Evolutionary conservation across 2,329 filamentous ascomycete species (phyloP), one percentile per base, ranked within the genome.

Genomic region (Periconia sp.): DNA sequence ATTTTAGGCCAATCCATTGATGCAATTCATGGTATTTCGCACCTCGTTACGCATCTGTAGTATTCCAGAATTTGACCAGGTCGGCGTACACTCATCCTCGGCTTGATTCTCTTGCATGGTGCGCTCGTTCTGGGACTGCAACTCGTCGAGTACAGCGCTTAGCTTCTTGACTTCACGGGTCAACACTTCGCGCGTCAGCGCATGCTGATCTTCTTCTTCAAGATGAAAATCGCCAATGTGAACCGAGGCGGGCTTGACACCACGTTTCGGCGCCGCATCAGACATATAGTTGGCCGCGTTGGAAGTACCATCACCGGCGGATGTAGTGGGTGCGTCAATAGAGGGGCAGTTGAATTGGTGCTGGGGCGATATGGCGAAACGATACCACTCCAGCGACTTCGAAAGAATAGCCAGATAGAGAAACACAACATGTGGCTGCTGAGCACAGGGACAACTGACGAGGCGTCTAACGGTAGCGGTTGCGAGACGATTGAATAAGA

Each of bases 341-440:
- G 41, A 17, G 6, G 41, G 41, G 18, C 41, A 43, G 3, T 8
- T 43, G 41, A 5, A 7, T 13, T 6, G 41, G 2, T 43, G 2
- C 5, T 19, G 6, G 3, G 41, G 3, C 11, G 41, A 18, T 6
- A 23, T 19, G 7, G 41, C 41, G 1, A 52, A 15, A 3, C 45
- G 43, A 13, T 52, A 52, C 50, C 50, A 52, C 7, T 33, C 20
- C 1, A 52, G 45, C 15, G 45, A 14, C 23, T 52, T 52, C 2
- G 45, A 43, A 18, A 52, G 6, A 10, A 47, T 48, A 14, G 50
- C 30, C 37, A 52, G 35, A 9, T 44, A 52, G 2, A 48, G 13
- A 5, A 52, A 19, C 2, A 45, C 45, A 18, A 52, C 37, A 20
- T 52, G 45, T 2, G 50, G 33, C 15, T 48, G 50, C 14, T 52